Conservation (phyloP, 805 yeast genomes). For the Yamadazyma laniorum region DNA sequence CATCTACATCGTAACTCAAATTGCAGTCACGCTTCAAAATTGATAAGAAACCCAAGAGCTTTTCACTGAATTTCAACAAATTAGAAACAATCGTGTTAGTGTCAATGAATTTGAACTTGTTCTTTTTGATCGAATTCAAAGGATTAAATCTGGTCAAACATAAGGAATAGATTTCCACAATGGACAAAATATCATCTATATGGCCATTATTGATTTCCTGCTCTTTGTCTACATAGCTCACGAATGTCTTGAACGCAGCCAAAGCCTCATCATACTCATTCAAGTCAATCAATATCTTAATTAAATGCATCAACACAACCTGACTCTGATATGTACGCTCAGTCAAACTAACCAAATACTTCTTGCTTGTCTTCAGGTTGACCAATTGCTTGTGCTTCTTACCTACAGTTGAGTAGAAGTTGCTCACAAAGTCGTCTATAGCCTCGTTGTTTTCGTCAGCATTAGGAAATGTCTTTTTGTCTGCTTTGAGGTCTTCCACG, state of each 20-base stretch:
- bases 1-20: conserved; percentile 27
- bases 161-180: conserved; percentile 32
- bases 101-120: conserved; percentile 26
- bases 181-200: conserved; percentile 30
- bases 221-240: conserved; percentile 32
- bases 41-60: conserved; percentile 25
- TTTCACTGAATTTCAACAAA: conserved; percentile 17
- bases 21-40: conserved; percentile 22
- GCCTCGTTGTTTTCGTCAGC: conserved; percentile 21
- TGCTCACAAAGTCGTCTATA: conserved; percentile 27
- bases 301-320: conserved; percentile 29
- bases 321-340: conserved; percentile 39
- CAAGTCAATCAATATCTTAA: conserved; percentile 30
- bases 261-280: conserved; percentile 43
- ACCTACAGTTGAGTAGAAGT: conserved; percentile 28
- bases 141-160: conserved; percentile 39
- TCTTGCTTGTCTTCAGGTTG: conserved; percentile 28
- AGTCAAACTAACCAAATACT: conserved; percentile 28
- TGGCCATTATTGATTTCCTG: conserved; percentile 29
- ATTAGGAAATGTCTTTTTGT: conserved; percentile 27
- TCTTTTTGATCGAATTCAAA: conserved; percentile 22
- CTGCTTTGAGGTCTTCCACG: conserved; percentile 10
- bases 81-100: conserved; percentile 19
- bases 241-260: conserved; percentile 40
- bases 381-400: conserved; percentile 15